Percentiles rank a stretch among this genome's conserved stretches.
phyloP scores from a whole-genome alignment of 2,329 filamentous ascomycete genomes.

The Verticillium alfalfae region DNA sequence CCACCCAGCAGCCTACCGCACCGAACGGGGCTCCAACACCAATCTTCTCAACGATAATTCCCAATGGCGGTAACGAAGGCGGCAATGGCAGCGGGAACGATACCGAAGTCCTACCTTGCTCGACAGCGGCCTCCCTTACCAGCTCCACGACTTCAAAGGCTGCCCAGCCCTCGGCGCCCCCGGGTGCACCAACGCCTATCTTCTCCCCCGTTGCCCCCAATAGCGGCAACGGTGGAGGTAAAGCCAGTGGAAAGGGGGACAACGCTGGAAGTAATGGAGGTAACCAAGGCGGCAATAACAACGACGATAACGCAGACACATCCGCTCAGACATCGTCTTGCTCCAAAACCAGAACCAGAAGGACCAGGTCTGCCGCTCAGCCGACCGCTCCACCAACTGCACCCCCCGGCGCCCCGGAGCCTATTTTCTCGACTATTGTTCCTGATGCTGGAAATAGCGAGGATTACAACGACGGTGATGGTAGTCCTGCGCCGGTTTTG shows the following conservation, averaged over 20 bases:
- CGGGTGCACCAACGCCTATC: background rate
- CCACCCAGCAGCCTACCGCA: background rate
- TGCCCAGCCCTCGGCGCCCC: background rate
- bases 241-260: conserved; percentile 1
- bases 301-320: background rate
- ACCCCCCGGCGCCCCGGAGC: background rate
- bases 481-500: conserved; percentile 5
- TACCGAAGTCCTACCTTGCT: background rate
- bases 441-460: background rate
- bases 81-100: background rate
- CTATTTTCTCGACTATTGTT: background rate
- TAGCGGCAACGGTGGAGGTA: conserved; percentile 1
- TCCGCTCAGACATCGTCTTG: background rate
- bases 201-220: background rate
- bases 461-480: background rate
- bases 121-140: background rate
- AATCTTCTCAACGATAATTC: background rate
- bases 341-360: background rate
- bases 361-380: background rate
- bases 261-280: background rate
- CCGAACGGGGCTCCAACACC: background rate
- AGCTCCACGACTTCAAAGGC: background rate
- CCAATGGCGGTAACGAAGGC: background rate
- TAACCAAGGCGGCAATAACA: background rate
- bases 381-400: background rate